Conservation (phyloP, 108 stramenopile species). For the Fragilariopsis cylindrus region DNA sequence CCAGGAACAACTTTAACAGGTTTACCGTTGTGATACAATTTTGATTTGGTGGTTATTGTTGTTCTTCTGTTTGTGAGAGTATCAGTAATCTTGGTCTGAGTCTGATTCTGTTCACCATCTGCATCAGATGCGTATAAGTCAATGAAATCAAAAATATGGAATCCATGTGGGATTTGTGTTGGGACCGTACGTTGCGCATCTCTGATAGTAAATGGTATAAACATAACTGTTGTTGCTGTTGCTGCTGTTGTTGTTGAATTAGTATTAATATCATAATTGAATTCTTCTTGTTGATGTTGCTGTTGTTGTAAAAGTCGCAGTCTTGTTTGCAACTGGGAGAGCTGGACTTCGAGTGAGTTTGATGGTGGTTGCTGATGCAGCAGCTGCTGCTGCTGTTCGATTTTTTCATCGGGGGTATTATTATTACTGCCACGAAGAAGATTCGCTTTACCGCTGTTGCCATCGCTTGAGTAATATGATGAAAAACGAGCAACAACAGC, state of each 20-base stretch:
- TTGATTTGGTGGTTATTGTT: not conserved
- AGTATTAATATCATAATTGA: not conserved
- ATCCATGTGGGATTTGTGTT: slow-evolving; percentile 18
- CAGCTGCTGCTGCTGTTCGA: not conserved
- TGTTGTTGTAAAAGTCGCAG: not conserved
- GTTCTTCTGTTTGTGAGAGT: not conserved
- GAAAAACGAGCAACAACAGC: too few species aligned
- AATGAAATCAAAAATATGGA: slow-evolving; percentile 40
- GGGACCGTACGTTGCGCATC: slow-evolving; percentile 31
- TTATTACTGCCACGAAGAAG: too few species aligned
- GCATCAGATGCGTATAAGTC: slow-evolving; percentile 14
- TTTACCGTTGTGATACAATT: slow-evolving; percentile 24
- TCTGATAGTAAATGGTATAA: slow-evolving; percentile 38
- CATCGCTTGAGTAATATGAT: too few species aligned
- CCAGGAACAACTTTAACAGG: not conserved
- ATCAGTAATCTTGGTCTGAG: not conserved
- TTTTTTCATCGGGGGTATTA: not conserved
- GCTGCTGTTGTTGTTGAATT: not conserved
- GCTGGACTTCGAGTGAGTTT: not conserved
- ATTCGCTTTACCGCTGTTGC: too few species aligned
- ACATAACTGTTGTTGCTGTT: slow-evolving; percentile 1
- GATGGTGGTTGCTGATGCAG: not conserved
- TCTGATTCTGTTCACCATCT: slow-evolving; percentile 9
- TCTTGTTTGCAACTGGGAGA: not conserved
- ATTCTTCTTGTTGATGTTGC: not conserved